Percentiles rank a stretch among this genome's conserved stretches.
phyloP scores from a whole-genome alignment of 164 flowering plant species.

The Sextonia rubra region DNA sequence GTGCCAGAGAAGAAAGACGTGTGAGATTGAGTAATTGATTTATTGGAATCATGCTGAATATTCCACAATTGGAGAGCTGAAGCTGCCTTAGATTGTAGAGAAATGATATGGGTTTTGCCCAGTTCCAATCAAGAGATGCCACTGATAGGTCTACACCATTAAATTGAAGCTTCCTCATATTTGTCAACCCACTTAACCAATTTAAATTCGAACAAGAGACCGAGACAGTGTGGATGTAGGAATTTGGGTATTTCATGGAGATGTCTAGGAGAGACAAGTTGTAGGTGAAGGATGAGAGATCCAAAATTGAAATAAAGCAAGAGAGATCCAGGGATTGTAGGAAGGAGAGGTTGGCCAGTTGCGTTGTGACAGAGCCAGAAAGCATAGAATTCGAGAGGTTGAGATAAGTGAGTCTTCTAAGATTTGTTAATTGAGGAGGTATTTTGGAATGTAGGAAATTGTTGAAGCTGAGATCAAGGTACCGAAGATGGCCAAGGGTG shows the following conservation, averaged over 20 bases:
- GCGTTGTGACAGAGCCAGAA: constrained; percentile 12
- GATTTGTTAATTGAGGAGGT: constrained; percentile 6
- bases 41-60: constrained; percentile 13
- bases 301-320: background rate
- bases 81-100: constrained; percentile 16
- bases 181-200: constrained; percentile 17
- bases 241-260: background rate
- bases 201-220: constrained; percentile 5
- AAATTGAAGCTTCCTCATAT: constrained; percentile 12
- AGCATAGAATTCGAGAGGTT: constrained; percentile 11
- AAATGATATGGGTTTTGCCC: constrained; percentile 18
- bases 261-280: background rate
- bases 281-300: constrained; percentile 9
- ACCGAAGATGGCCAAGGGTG: constrained; percentile 10
- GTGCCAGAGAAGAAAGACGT: constrained; percentile 5
- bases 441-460: constrained; percentile 14
- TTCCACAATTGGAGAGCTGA: constrained; percentile 15
- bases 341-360: constrained; percentile 18
- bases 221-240: constrained; percentile 4
- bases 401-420: constrained; percentile 13
- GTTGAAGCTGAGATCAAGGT: constrained; percentile 22
- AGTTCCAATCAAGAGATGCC: constrained; percentile 4
- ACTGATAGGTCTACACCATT: constrained; percentile 17
- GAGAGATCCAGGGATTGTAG: constrained; percentile 20
- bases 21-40: constrained; percentile 14